These are phyloP conservation scores for Viola odorata DNA, from an alignment of 345 rosid species.

Conservation along the genomic window DNA sequence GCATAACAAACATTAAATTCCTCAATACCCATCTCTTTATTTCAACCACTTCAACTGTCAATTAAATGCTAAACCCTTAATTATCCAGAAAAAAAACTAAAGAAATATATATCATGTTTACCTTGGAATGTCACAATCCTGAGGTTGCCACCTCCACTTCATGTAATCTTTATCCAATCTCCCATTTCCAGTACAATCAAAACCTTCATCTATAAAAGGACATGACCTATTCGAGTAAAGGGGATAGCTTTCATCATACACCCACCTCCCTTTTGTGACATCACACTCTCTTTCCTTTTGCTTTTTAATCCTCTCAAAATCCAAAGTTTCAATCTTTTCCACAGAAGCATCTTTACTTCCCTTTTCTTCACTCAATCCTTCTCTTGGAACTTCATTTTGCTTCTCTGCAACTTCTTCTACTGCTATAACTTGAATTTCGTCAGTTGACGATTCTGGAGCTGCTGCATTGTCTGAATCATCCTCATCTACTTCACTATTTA, in stretches of 20 bases:
- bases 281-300: constrained; percentile 44
- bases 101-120: constrained; percentile 14
- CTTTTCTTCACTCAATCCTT: constrained; percentile 21
- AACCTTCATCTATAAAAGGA: constrained; percentile 90
- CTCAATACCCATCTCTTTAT: constrained; percentile 2
- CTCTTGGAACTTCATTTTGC: constrained; percentile 29
- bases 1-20: constrained; percentile 1
- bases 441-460: constrained; percentile 16
- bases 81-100: background rate
- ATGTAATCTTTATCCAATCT: constrained; percentile 55
- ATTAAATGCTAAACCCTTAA: background rate
- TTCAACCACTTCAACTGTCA: constrained; percentile 1
- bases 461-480: constrained; percentile 13
- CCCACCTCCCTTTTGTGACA: constrained; percentile 74
- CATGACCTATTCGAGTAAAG: constrained; percentile 70
- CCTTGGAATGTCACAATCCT: constrained; percentile 76
- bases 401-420: constrained; percentile 6
- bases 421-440: constrained; percentile 1
- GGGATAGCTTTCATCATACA: constrained; percentile 63
- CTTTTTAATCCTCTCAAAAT: constrained; percentile 10
- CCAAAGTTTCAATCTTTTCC: constrained; percentile 2
- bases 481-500: constrained; percentile 9
- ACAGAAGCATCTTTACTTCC: constrained; percentile 10
- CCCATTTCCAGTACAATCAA: constrained; percentile 75
- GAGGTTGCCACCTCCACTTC: constrained; percentile 90